Conservation (phyloP, 106 monocot genomes). For the Posidonia australis region DNA sequence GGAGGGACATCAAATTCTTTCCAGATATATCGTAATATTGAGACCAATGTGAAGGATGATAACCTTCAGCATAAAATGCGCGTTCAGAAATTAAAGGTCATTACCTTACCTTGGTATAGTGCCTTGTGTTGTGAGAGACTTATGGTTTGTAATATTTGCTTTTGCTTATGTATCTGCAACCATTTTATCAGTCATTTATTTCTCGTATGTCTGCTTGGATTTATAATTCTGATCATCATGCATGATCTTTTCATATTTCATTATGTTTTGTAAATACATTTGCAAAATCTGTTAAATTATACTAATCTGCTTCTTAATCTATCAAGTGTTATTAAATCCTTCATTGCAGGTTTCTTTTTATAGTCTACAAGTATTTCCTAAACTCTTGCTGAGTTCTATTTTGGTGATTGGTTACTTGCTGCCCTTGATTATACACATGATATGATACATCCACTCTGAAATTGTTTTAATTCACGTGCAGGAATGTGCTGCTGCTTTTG, state of each 20-base stretch:
- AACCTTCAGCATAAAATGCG: slow-evolving; percentile 9
- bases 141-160: not conserved
- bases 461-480: slow-evolving; percentile 10
- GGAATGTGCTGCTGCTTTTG: slow-evolving; percentile 93
- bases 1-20: slow-evolving; percentile 44
- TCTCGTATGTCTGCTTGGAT: not conserved
- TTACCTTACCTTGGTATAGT: not conserved
- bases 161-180: not conserved
- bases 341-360: too few species aligned
- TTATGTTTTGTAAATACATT: too few species aligned
- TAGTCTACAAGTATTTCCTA: too few species aligned
- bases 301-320: too few species aligned
- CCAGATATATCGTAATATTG: slow-evolving; percentile 25
- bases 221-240: too few species aligned
- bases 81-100: slow-evolving; percentile 42
- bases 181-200: not conserved
- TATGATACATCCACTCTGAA: not conserved
- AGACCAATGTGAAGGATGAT: slow-evolving; percentile 23
- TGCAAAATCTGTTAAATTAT: too few species aligned
- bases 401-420: too few species aligned
- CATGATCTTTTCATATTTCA: too few species aligned
- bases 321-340: too few species aligned
- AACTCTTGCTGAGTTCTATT: too few species aligned
- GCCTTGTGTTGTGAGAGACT: not conserved
- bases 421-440: too few species aligned